phyloP scores from a whole-genome alignment of 1,139 yeast species.

The Lodderomyces jiufengensis region DNA sequence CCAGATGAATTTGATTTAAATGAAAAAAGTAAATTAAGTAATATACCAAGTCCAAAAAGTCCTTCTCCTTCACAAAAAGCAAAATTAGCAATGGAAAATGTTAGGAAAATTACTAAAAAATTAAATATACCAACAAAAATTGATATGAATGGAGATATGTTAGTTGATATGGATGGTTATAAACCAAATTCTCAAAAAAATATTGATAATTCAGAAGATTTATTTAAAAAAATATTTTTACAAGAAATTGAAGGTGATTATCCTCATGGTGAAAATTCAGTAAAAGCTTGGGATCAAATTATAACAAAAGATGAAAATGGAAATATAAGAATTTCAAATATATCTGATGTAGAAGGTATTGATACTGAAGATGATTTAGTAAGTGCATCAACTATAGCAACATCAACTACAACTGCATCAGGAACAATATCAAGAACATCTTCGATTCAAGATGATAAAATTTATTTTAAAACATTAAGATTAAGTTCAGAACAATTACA shows the following conservation, averaged over 20 bases:
- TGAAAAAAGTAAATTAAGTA: slow-evolving; percentile 23
- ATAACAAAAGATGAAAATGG: slow-evolving; percentile 64
- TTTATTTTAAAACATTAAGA: slow-evolving; percentile 82
- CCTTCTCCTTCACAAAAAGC: slow-evolving; percentile 25
- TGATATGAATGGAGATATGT: slow-evolving; percentile 86
- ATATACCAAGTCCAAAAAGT: slow-evolving; percentile 20
- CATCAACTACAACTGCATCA: slow-evolving; percentile 14
- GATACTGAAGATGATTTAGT: slow-evolving; percentile 1
- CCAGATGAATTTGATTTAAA: slow-evolving; percentile 38
- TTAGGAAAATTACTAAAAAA: slow-evolving; percentile 64
- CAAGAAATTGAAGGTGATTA: slow-evolving; percentile 40
- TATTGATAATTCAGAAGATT: slow-evolving; percentile 63
- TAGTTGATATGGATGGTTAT: slow-evolving; percentile 94
- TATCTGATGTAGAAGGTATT: slow-evolving; percentile 12
- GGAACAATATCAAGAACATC: slow-evolving; percentile 6
- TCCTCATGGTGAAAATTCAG: slow-evolving; percentile 17
- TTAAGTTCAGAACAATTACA: slow-evolving; percentile 87
- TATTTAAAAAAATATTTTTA: slow-evolving; percentile 65
- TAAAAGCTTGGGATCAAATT: slow-evolving; percentile 33
- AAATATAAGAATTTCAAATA: slow-evolving; percentile 53
- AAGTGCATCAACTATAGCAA: slow-evolving; percentile 2
- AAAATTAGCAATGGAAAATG: slow-evolving; percentile 57
- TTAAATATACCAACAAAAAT: slow-evolving; percentile 86
- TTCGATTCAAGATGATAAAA: slow-evolving; percentile 22
- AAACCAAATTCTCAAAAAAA: slow-evolving; percentile 77